phyloP scores from a whole-genome alignment of 306 rosid species.

The Trichosanthes truncata region DNA sequence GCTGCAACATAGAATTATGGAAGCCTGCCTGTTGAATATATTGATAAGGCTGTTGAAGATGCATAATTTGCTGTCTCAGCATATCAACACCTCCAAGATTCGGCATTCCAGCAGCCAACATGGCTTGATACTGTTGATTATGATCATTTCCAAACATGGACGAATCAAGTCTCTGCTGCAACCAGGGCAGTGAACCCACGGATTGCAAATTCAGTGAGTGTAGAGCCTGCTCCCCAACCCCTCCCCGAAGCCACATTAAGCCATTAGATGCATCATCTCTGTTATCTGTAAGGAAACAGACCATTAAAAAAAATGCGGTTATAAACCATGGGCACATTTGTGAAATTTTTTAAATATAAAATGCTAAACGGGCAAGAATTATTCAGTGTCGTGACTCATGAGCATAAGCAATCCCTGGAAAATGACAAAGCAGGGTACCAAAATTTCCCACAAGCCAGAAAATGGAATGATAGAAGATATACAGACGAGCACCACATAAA shows the following conservation, averaged over 20 bases:
- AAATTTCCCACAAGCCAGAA: not conserved
- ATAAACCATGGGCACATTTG: not conserved
- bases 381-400: not conserved
- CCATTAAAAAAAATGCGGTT: not conserved
- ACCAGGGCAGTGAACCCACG: slow-evolving; percentile 65
- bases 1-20: slow-evolving; percentile 44
- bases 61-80: slow-evolving; percentile 64
- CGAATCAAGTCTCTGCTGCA: slow-evolving; percentile 71
- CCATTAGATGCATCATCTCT: slow-evolving; percentile 62
- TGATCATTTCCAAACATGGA: slow-evolving; percentile 48
- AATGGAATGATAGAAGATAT: not conserved
- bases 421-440: not conserved
- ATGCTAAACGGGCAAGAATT: slow-evolving; percentile 16
- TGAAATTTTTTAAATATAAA: not conserved
- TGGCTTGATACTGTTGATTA: slow-evolving; percentile 65
- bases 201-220: slow-evolving; percentile 61
- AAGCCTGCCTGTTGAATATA: slow-evolving; percentile 55
- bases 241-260: slow-evolving; percentile 75
- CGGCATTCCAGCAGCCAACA: slow-evolving; percentile 67
- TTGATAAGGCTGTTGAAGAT: slow-evolving; percentile 63
- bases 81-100: slow-evolving; percentile 56
- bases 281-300: slow-evolving; percentile 44
- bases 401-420: not conserved
- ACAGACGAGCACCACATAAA: not conserved
- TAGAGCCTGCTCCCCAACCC: slow-evolving; percentile 49